Evolutionary conservation across 305 asterid species (phyloP).

Genomic region (Fraxinus albicans): DNA sequence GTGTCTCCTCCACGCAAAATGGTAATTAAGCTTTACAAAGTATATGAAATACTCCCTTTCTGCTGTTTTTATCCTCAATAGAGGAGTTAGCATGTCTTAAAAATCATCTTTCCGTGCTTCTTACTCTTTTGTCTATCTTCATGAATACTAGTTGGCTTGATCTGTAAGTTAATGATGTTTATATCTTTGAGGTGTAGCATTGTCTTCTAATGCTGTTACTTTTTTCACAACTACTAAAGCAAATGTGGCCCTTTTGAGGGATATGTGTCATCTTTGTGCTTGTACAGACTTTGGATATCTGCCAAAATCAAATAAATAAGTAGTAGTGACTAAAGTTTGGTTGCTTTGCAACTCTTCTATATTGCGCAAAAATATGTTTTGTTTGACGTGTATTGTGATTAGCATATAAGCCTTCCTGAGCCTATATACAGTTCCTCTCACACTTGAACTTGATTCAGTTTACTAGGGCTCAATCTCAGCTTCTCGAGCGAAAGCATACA

Average conservation of each 20-base stretch:
- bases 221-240: neutral
- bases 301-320: neutral
- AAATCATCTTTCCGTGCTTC: neutral
- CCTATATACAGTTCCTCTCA: neutral
- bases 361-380: neutral
- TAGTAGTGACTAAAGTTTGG: neutral
- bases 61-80: neutral
- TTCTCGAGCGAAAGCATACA: neutral
- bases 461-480: neutral
- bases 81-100: neutral
- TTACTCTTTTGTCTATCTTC: conserved; percentile 12
- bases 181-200: neutral
- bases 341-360: conserved; percentile 1
- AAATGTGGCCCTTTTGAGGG: neutral
- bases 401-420: neutral
- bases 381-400: neutral
- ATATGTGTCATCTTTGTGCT: neutral
- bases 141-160: neutral
- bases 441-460: neutral
- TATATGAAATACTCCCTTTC: conserved; percentile 4
- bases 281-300: neutral
- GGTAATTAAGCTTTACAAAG: conserved; percentile 45
- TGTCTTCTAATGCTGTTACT: neutral
- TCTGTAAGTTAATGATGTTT: neutral
- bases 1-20: conserved; percentile 59